Base-by-base conservation (phyloP, 176 grass and related monocot genomes). In the Juncus inflexus region DNA sequence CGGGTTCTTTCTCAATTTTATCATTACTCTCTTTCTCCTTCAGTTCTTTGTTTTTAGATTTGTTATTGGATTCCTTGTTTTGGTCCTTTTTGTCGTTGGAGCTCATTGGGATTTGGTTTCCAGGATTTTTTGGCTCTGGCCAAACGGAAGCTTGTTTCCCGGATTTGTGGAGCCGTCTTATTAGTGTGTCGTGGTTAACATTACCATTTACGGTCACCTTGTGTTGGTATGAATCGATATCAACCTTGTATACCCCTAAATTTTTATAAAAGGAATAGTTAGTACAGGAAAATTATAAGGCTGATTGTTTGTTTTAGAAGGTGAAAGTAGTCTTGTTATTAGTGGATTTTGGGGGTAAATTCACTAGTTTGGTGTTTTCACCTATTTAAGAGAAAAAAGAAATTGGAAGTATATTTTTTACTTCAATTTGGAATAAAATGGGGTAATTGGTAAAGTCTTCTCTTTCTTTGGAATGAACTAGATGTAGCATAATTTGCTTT, bases 161-260 rank as follows among this genome's bases (percentile, higher is more conserved):
- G 4, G 70, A 80, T 66, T 89, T 96, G 54, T 72, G 66, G 73
- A 96, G 79, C 15, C 84, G 75, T 54, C 71, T 66, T 52, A 91
- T n/a, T 10, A 91, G 79, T n/a, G 49, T 79, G 36, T 81, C 74
- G 35, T 71, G 70, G 52, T 55, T 59, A 0, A 89, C 74, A 43
- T 66, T 84, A 41, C 87, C 77, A 3, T 76, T 88, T 14, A 91
- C 87, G 0, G 66, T 61, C n/a, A 88, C 91, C 84, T 86, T 96
- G 77, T 91, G 83, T 73, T 88, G 87, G 66, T 60, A 71, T 40
- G 87, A 81, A 78, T 91, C 92, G 11, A 96, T 64, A 3, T 67
- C 64, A 57, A 85, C 76, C 66, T 81, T 86, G 79, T 79, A 79
- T 67, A 96, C 84, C 1, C 84, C 90, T 95, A 36, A 37, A 39